These are phyloP conservation scores for Martiniozyma abietophila DNA, from an alignment of 805 yeast genomes.

Conservation along the genomic window DNA sequence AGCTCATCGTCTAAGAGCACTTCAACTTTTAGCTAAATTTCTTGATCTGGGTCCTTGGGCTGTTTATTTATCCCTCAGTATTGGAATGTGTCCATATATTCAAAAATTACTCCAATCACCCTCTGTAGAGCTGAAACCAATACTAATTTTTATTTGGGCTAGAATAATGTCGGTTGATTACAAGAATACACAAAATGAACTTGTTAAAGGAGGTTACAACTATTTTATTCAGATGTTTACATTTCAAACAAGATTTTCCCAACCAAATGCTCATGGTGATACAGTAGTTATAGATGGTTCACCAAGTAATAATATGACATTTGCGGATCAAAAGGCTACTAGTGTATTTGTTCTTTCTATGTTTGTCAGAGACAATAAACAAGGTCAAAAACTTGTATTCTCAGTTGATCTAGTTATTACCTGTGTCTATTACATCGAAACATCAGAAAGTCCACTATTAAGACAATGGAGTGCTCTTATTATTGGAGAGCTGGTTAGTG, in stretches of 20 bases:
- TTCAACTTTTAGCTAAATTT: conserved; percentile 74
- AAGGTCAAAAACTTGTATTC: conserved; percentile 74
- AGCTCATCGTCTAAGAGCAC: conserved; percentile 84
- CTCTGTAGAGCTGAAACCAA: conserved; percentile 91
- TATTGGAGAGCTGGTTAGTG: conserved; percentile 66
- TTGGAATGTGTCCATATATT: conserved; percentile 94
- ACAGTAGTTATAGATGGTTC: conserved; percentile 21
- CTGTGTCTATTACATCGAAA: conserved; percentile 53
- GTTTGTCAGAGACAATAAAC: conserved; percentile 69
- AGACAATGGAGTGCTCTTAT: conserved; percentile 89
- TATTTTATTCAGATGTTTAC: conserved; percentile 78
- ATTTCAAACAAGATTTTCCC: conserved; percentile 22
- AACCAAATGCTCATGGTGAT: conserved; percentile 11
- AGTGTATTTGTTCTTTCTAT: conserved; percentile 84
- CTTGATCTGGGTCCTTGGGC: conserved; percentile 98
- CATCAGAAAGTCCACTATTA: conserved; percentile 73
- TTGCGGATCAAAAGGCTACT: conserved; percentile 89
- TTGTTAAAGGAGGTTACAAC: conserved; percentile 83
- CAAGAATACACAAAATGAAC: conserved; percentile 81
- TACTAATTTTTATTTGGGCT: conserved; percentile 94
- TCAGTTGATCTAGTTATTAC: conserved; percentile 64
- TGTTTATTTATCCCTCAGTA: conserved; percentile 81
- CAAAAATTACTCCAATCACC: conserved; percentile 85
- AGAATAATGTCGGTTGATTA: conserved; percentile 94
- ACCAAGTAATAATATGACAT: conserved; percentile 29